Conservation (phyloP, 1,284 basidiomycete genomes). For the Sanghuangporus baumii region DNA sequence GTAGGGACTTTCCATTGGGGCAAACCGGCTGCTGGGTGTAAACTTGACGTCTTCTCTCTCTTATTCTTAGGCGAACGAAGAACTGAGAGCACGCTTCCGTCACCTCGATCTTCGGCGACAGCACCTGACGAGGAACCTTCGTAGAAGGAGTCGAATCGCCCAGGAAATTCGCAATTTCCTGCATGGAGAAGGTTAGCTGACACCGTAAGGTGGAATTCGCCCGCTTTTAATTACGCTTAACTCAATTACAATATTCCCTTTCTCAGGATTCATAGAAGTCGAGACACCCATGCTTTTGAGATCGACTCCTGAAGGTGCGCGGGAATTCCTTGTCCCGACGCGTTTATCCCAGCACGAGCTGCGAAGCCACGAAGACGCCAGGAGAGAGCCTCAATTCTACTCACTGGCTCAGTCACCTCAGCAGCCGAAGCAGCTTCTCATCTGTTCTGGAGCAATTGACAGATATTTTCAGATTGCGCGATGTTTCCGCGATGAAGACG, state of each 20-base stretch:
- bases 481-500: constrained; percentile 95
- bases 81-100: constrained; percentile 78
- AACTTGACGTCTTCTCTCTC: background rate
- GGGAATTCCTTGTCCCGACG: constrained; percentile 93
- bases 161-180: constrained; percentile 72
- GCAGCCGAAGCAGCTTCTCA: constrained; percentile 91
- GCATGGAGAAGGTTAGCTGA: constrained; percentile 60
- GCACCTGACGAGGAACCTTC: constrained; percentile 71
- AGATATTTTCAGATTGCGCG: constrained; percentile 90
- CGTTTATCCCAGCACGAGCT: constrained; percentile 34
- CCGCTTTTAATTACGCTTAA: background rate
- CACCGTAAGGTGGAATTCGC: background rate
- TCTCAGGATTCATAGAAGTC: constrained; percentile 79
- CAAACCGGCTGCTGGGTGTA: background rate
- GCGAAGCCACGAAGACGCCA: background rate
- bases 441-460: constrained; percentile 87
- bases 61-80: constrained; percentile 67
- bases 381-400: constrained; percentile 60
- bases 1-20: constrained; percentile 38
- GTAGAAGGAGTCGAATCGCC: constrained; percentile 74
- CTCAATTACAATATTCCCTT: constrained; percentile 2
- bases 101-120: constrained; percentile 83
- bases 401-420: constrained; percentile 93
- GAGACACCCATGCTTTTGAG: constrained; percentile 92
- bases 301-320: constrained; percentile 90